phyloP scores from a whole-genome alignment of 2,329 filamentous ascomycete genomes.

The Trichophaea hybrida region DNA sequence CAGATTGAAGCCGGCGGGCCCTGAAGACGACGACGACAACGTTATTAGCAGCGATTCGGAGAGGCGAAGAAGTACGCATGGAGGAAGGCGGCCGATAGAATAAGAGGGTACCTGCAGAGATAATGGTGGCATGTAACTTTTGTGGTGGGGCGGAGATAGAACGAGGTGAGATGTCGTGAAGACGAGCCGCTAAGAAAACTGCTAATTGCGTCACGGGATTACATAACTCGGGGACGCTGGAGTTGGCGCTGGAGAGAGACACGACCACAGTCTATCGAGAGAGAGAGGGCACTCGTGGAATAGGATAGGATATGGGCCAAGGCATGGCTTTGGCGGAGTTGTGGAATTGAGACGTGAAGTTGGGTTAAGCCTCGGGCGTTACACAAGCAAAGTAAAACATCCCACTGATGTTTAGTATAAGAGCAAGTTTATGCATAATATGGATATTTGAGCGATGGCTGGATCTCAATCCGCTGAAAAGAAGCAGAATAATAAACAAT shows the following conservation, averaged over 20 bases:
- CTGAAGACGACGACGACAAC: neutral
- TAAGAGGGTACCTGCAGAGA: constrained; percentile 4
- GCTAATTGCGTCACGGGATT: neutral
- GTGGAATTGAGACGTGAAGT: no score
- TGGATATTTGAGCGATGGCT: no score
- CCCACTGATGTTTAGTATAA: no score
- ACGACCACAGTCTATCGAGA: no score
- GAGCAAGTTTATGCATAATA: no score
- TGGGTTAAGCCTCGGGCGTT: no score
- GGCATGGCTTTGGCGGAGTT: no score
- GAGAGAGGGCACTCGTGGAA: no score
- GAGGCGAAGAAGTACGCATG: neutral
- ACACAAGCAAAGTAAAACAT: neutral
- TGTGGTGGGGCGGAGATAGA: neutral
- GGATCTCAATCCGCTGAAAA: no score
- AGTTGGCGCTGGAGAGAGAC: neutral
- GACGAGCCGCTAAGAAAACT: neutral
- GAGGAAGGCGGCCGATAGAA: neutral
- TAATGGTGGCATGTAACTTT: neutral
- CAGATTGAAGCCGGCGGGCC: neutral
- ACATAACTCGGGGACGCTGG: neutral
- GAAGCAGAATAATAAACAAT: no score
- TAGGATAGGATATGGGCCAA: no score
- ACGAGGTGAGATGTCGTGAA: neutral
- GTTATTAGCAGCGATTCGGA: no score